Base-by-base conservation (phyloP, 441 rosid species). In the Erodium texanum region DNA sequence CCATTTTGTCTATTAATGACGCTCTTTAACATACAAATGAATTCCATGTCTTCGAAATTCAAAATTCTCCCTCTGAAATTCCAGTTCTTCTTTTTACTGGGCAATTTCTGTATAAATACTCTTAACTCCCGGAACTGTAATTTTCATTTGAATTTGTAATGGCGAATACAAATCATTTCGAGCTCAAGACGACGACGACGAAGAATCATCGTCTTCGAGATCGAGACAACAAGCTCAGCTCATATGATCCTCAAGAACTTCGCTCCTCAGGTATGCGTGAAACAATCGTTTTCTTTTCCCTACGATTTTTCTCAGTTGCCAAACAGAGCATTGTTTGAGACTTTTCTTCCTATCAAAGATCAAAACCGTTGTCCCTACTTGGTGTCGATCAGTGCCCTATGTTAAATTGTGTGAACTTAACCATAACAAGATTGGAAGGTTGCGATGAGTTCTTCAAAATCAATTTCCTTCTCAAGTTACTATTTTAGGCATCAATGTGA, bases 231-330 rank as follows among this genome's bases (percentile, higher is more conserved):
- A 16, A 16, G 8, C 9, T 52, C 20, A 8, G 20, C 5, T 52
- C 59, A n/a, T 52, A 7, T 5, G 15, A 52, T 52, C 7, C 59
- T 52, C 59, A 52, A 52, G 2, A 52, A 16, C 59, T n/a, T 52
- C 59, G 7, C 59, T n/a, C 20, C 9, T 52, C 59, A 52, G 59
- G 59, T 52, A n/a, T 16, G 59, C 3, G 59, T n/a, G 20, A 18
- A 52, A 52, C 15, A 3, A 0, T 52, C 59, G 59, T 52, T 16
- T 16, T 48, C 56, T 48, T 48, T 48, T 15, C 16, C 59, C 59
- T 16, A 7, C 0, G 7, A 32, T 23, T 58, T 58, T 34, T 61
- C 74, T 71, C 66, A 71, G 70, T 11, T 71, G 70, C 65, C 38
- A 63, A 45, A 43, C 59, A 52, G 59, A 52, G 7, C 59, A 16